phyloP scores from a whole-genome alignment of 805 yeast genomes.

The Ogataea saltuana region DNA sequence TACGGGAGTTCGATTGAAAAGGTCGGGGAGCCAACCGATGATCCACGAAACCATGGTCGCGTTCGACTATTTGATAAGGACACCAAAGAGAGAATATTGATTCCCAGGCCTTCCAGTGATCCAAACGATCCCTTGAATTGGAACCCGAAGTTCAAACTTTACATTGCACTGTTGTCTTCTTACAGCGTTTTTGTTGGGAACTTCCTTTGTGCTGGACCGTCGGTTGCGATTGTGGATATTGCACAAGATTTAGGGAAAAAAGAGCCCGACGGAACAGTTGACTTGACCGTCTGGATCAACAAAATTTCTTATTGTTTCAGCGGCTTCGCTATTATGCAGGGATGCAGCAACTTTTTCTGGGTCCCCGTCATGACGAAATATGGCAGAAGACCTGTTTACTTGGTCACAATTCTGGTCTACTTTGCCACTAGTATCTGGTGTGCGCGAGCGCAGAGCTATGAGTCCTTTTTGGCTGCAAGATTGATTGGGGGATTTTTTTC shows the following conservation, averaged over 20 bases:
- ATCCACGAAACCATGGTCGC: conserved; percentile 5
- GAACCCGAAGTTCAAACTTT: conserved; percentile 32
- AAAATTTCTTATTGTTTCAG: conserved; percentile 11
- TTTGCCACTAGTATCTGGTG: conserved; percentile 35
- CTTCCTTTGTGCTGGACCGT: conserved; percentile 12
- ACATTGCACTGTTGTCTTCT: conserved; percentile 11
- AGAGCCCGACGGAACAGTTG: conserved; percentile 11
- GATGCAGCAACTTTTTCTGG: conserved; percentile 37
- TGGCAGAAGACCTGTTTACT: conserved; percentile 40
- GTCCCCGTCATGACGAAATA: conserved; percentile 40
- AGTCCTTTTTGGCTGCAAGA: conserved; percentile 33
- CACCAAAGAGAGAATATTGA: conserved; percentile 36
- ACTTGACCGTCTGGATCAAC: conserved; percentile 7
- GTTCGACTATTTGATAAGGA: conserved; percentile 10
- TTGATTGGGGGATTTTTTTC: conserved; percentile 34
- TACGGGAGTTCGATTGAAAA: not conserved
- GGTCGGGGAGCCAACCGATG: not conserved
- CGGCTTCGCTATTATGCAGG: conserved; percentile 33
- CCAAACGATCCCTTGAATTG: conserved; percentile 73
- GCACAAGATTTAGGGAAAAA: conserved; percentile 6
- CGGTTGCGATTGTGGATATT: conserved; percentile 11
- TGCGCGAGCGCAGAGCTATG: conserved; percentile 32
- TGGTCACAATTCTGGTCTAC: conserved; percentile 34
- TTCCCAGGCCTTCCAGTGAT: conserved; percentile 65
- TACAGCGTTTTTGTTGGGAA: conserved; percentile 13